Conservation (phyloP, 2,329 filamentous ascomycete genomes). For the Talaromyces rugulosus region DNA sequence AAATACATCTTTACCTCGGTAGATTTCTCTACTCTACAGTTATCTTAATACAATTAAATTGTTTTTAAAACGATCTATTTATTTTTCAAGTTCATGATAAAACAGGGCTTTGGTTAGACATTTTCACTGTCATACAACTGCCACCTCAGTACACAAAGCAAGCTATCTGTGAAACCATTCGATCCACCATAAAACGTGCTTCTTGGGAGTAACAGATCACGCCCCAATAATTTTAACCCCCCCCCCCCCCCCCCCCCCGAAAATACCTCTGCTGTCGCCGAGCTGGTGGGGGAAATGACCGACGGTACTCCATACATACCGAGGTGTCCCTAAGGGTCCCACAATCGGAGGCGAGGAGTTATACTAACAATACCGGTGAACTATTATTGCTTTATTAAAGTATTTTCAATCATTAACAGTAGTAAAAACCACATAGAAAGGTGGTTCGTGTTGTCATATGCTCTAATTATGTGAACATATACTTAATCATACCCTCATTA, state of each 20-base stretch:
- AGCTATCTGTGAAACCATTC: neutral
- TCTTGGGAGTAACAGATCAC: neutral
- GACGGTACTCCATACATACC: too few species aligned
- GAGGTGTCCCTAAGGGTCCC: neutral
- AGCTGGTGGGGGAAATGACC: neutral
- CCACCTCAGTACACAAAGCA: neutral
- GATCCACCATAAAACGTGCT: neutral
- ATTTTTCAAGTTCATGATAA: neutral
- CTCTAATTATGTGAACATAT: neutral
- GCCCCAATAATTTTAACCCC: neutral
- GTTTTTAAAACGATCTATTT: neutral
- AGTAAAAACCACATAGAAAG: neutral
- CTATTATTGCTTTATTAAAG: neutral
- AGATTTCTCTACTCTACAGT: neutral
- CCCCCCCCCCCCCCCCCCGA: too few species aligned
- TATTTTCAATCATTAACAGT: neutral
- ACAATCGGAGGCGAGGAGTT: neutral
- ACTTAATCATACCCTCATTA: neutral
- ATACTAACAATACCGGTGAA: neutral
- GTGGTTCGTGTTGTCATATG: neutral
- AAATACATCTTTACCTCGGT: neutral
- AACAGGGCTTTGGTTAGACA: neutral
- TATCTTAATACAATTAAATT: neutral
- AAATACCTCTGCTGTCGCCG: neutral
- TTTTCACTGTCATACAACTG: neutral